phyloP scores from a whole-genome alignment of 495 filamentous ascomycete species.

The Penicillium herquei region DNA sequence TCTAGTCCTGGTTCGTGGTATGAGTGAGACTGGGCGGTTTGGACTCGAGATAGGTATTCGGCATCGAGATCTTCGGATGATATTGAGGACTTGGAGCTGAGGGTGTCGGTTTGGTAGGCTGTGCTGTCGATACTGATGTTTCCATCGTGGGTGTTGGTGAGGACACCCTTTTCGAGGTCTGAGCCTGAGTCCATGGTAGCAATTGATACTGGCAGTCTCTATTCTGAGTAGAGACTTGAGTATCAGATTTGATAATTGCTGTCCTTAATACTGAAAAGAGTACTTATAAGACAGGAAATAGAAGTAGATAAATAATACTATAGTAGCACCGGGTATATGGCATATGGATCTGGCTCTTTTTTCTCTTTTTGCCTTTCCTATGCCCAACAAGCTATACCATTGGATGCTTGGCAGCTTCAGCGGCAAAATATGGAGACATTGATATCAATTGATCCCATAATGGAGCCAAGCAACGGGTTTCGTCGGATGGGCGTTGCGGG shows the following conservation, averaged over 20 bases:
- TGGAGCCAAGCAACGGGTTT: constrained; percentile 2
- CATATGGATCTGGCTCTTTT: neutral
- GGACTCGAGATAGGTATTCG: constrained; percentile 53
- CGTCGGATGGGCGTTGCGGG: constrained; percentile 1
- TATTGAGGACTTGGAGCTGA: constrained; percentile 10
- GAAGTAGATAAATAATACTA: too few relatives aligned
- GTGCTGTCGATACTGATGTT: constrained; percentile 1
- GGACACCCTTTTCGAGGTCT: constrained; percentile 38
- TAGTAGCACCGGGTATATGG: too few relatives aligned
- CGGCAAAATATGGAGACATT: constrained; percentile 12
- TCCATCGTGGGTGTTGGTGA: constrained; percentile 2
- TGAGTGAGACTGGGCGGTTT: constrained; percentile 48
- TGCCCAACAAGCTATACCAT: neutral
- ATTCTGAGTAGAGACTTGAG: too few relatives aligned
- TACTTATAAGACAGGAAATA: too few relatives aligned
- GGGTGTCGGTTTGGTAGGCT: constrained; percentile 2
- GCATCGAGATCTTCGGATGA: constrained; percentile 23
- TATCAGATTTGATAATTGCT: too few relatives aligned
- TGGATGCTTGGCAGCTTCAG: neutral
- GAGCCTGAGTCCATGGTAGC: constrained; percentile 33
- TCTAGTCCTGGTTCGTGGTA: constrained; percentile 55
- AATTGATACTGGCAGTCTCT: neutral
- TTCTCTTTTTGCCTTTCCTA: neutral
- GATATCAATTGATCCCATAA: constrained; percentile 1
- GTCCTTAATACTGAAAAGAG: too few relatives aligned